Evolutionary conservation across 805 yeast species (phyloP).

Genomic region (Wickerhamomyces pijperi): DNA sequence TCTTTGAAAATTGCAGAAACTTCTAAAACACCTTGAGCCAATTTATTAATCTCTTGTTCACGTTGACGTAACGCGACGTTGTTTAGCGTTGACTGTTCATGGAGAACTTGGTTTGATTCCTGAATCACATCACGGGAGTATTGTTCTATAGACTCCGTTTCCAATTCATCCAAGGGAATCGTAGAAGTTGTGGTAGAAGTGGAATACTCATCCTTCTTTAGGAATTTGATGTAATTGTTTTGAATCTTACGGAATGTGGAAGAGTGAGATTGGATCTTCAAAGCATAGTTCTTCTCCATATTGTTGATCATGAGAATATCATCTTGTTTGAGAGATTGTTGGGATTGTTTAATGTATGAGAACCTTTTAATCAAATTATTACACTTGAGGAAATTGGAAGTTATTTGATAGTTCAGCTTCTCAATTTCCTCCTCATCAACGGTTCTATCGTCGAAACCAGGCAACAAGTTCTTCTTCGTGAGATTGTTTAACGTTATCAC

Average conservation of each 20-base stretch:
- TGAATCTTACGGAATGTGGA: conserved; percentile 78
- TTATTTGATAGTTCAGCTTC: conserved; percentile 59
- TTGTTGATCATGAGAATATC: conserved; percentile 66
- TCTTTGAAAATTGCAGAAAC: conserved; percentile 89
- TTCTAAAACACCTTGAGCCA: conserved; percentile 91
- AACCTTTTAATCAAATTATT: conserved; percentile 67
- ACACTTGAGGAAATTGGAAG: conserved; percentile 67
- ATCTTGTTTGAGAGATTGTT: conserved; percentile 20
- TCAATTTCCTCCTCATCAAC: conserved; percentile 73
- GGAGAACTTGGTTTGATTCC: conserved; percentile 30
- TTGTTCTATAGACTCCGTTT: conserved; percentile 31
- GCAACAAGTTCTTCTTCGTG: conserved; percentile 75
- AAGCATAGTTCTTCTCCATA: conserved; percentile 75
- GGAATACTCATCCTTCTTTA: conserved; percentile 70
- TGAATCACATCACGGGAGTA: conserved; percentile 43
- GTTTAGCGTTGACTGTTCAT: conserved; percentile 23
- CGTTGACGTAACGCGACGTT: conserved; percentile 50
- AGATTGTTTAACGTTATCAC: conserved; percentile 53
- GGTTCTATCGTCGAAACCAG: conserved; percentile 77
- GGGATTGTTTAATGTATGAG: conserved; percentile 27
- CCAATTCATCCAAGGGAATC: conserved; percentile 17
- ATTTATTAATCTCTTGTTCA: conserved; percentile 79
- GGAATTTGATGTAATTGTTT: conserved; percentile 74
- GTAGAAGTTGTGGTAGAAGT: conserved; percentile 15
- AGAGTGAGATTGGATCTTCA: conserved; percentile 69